A percentile compares a stretch with the other conserved stretches of the same genome.
phyloP scores from a whole-genome alignment of 495 filamentous ascomycete genomes.

The Aspergillus panamensis region DNA sequence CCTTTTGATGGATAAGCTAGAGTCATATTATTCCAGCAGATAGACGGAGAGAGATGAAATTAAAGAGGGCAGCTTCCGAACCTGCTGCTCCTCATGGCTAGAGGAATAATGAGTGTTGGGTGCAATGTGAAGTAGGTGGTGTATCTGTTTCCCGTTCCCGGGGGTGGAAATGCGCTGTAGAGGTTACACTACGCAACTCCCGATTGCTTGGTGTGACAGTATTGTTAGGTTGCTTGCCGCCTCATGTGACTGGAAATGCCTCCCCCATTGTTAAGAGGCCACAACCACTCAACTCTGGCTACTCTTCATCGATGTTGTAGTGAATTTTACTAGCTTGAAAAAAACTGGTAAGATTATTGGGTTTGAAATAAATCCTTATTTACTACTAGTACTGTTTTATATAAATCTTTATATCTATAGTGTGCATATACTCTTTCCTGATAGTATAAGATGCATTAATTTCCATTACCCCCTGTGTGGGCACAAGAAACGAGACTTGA shows the following conservation, averaged over 20 bases:
- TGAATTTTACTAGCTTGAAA: background rate
- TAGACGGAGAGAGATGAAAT: slow-evolving; percentile 3
- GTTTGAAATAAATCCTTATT: background rate
- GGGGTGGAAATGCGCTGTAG: background rate
- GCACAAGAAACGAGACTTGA: background rate
- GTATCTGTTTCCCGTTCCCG: background rate
- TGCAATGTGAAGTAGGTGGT: slow-evolving; percentile 4
- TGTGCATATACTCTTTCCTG: background rate
- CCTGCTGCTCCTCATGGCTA: slow-evolving; percentile 9
- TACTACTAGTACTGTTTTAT: background rate
- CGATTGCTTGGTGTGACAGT: slow-evolving; percentile 13
- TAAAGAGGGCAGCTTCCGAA: slow-evolving; percentile 5
- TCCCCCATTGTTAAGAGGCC: background rate
- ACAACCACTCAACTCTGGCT: background rate
- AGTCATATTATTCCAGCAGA: slow-evolving; percentile 19
- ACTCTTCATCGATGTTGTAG: too few relatives aligned
- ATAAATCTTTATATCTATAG: background rate
- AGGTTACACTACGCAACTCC: background rate
- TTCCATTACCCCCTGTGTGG: background rate
- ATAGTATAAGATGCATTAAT: background rate
- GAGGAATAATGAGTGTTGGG: background rate
- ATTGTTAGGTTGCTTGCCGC: slow-evolving; percentile 4
- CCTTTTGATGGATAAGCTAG: slow-evolving; percentile 6
- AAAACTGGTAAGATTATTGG: background rate
- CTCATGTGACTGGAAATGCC: slow-evolving; percentile 18